These are phyloP conservation scores for Platismatia glauca DNA, from an alignment of 495 filamentous ascomycete species.

Conservation along the genomic window DNA sequence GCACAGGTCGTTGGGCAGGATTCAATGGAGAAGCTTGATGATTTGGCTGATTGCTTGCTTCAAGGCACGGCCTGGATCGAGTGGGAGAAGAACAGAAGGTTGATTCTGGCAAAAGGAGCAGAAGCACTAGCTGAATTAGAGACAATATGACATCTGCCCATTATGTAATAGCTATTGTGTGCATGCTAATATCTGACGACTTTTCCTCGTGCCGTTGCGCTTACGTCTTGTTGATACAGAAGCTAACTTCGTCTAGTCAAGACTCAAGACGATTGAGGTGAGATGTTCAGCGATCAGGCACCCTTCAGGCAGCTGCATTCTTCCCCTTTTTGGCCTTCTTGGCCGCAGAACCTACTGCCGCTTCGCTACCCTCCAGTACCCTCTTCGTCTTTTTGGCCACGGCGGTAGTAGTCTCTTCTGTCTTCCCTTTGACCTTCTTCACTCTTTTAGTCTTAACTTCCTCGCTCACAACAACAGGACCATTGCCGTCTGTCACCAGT, in stretches of 20 bases:
- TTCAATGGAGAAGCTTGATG: conserved; percentile 61
- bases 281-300: background rate
- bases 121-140: conserved; percentile 14
- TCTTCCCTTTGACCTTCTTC: conserved; percentile 32
- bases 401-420: conserved; percentile 26
- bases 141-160: background rate
- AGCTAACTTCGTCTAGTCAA: background rate
- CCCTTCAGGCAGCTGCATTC: conserved; percentile 29
- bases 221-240: background rate
- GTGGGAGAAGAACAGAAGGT: conserved; percentile 64
- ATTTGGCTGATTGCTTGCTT: conserved; percentile 80
- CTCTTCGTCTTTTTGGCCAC: conserved; percentile 25
- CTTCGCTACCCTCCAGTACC: conserved; percentile 4
- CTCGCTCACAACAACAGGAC: conserved; percentile 19
- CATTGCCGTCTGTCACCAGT: conserved; percentile 28
- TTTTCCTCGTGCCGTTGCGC: background rate
- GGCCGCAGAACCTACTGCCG: conserved; percentile 1
- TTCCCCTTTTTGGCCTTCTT: conserved; percentile 32
- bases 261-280: background rate
- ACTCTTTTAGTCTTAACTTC: conserved; percentile 19
- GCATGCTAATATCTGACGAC: background rate
- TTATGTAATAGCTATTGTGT: background rate
- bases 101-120: conserved; percentile 15
- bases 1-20: conserved; percentile 5
- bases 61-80: conserved; percentile 80